These are phyloP conservation scores for Ilex aquifolium DNA, from an alignment of 257 asterid species.

Conservation along the genomic window DNA sequence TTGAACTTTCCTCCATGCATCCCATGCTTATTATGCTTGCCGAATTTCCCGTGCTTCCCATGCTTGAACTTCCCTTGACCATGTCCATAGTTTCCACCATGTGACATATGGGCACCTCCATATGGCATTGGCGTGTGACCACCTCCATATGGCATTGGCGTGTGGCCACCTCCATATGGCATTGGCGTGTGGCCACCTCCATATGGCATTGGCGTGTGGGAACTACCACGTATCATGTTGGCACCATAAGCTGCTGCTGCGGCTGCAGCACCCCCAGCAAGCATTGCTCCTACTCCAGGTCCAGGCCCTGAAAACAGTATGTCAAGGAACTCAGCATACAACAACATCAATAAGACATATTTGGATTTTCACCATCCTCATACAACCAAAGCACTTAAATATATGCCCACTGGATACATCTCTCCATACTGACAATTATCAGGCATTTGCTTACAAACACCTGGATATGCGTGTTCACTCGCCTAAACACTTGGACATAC, in stretches of 20 bases:
- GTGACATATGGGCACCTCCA: slow-evolving; percentile 1
- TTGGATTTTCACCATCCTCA: too few relatives aligned
- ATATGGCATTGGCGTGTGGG: too few relatives aligned
- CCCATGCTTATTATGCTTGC: slow-evolving; percentile 52
- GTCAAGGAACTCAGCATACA: neutral
- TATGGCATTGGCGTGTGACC: too few relatives aligned
- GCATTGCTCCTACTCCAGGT: slow-evolving; percentile 40
- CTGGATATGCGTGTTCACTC: too few relatives aligned
- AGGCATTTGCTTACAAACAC: too few relatives aligned
- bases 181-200: slow-evolving; percentile 1
- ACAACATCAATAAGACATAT: neutral
- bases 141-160: too few relatives aligned
- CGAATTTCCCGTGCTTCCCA: slow-evolving; percentile 47
- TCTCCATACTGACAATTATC: too few relatives aligned
- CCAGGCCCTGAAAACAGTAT: slow-evolving; percentile 32
- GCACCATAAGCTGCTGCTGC: slow-evolving; percentile 85
- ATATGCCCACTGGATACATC: too few relatives aligned
- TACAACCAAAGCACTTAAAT: too few relatives aligned
- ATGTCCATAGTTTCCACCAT: slow-evolving; percentile 35
- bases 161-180: too few relatives aligned
- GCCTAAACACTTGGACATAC: too few relatives aligned
- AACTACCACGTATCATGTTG: slow-evolving; percentile 41
- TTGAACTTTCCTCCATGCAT: slow-evolving; percentile 57
- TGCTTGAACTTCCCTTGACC: slow-evolving; percentile 33
- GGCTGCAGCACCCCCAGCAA: slow-evolving; percentile 83